Conservation (phyloP, 495 filamentous ascomycete species). For the Cercophora samala region DNA sequence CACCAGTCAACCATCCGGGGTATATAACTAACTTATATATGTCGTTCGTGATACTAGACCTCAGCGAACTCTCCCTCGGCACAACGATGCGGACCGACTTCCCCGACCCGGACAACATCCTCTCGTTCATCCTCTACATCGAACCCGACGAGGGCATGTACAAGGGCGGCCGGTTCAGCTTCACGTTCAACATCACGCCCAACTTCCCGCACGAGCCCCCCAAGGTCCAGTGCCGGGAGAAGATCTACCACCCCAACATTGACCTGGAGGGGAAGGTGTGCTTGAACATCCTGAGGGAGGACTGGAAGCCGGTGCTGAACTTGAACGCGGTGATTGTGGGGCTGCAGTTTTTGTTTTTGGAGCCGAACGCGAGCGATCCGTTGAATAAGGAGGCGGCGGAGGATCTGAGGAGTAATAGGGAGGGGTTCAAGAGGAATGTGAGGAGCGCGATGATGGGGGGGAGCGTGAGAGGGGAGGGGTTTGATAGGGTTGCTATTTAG, state of each 20-base stretch:
- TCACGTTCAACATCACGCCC: conserved; percentile 87
- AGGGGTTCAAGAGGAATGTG: conserved; percentile 89
- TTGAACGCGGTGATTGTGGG: conserved; percentile 95
- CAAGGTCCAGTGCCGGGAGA: conserved; percentile 95
- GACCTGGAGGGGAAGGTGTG: conserved; percentile 97
- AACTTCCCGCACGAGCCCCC: conserved; percentile 97
- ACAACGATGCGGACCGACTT: conserved; percentile 90
- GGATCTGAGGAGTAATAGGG: conserved; percentile 77
- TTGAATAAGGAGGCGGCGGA: conserved; percentile 97
- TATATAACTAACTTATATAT: too few species aligned
- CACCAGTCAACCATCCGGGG: too few species aligned
- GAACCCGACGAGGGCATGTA: conserved; percentile 98
- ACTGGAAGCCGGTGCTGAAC: conserved; percentile 98
- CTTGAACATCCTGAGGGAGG: conserved; percentile 92
- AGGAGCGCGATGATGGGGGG: conserved; percentile 78
- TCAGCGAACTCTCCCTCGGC: conserved; percentile 85
- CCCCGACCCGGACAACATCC: conserved; percentile 91
- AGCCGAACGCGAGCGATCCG: conserved; percentile 95
- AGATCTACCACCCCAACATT: conserved; percentile 99
- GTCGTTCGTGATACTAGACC: too few species aligned
- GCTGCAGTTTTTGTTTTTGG: conserved; percentile 95
- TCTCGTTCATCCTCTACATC: conserved; percentile 91
- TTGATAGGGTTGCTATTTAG: conserved; percentile 64
- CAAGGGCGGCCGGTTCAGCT: conserved; percentile 82
- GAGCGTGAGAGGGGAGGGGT: conserved; percentile 64